Evolutionary conservation across 306 rosid species (phyloP).

Genomic region (Malus asiatica): DNA sequence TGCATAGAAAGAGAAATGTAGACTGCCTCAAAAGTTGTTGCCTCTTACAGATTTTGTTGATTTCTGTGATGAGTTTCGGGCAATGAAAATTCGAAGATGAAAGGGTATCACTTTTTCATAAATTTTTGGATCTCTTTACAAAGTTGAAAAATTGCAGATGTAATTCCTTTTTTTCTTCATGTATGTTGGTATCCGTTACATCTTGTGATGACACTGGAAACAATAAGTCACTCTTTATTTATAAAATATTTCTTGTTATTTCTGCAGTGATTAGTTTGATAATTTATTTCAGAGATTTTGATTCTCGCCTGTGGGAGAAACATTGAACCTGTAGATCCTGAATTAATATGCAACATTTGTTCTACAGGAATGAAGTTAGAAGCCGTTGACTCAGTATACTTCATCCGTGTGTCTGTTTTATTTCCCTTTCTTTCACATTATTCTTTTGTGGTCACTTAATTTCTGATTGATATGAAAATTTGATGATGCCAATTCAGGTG

Average conservation of each 20-base stretch:
- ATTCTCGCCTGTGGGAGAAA: constrained; percentile 78
- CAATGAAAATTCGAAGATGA: background rate
- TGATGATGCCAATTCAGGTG: background rate
- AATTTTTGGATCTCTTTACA: background rate
- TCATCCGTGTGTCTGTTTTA: background rate
- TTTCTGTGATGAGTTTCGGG: background rate
- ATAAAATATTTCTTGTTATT: background rate
- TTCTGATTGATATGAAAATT: background rate
- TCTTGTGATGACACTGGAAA: background rate
- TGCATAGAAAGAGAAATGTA: background rate
- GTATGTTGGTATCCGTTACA: background rate
- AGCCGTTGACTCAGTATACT: constrained; percentile 66
- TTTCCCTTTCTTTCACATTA: background rate
- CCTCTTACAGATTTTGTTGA: background rate
- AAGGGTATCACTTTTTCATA: background rate
- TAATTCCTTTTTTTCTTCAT: background rate
- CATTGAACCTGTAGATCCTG: constrained; percentile 67
- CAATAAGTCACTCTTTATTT: background rate
- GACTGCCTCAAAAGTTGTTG: background rate
- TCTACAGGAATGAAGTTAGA: constrained; percentile 88
- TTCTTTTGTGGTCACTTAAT: background rate
- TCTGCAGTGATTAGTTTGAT: background rate
- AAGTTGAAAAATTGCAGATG: background rate
- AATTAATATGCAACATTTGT: constrained; percentile 46
- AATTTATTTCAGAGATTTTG: constrained; percentile 65